These are phyloP conservation scores for Penicillium sp. DNA, from an alignment of 2,329 filamentous ascomycete species.

Conservation along the genomic window DNA sequence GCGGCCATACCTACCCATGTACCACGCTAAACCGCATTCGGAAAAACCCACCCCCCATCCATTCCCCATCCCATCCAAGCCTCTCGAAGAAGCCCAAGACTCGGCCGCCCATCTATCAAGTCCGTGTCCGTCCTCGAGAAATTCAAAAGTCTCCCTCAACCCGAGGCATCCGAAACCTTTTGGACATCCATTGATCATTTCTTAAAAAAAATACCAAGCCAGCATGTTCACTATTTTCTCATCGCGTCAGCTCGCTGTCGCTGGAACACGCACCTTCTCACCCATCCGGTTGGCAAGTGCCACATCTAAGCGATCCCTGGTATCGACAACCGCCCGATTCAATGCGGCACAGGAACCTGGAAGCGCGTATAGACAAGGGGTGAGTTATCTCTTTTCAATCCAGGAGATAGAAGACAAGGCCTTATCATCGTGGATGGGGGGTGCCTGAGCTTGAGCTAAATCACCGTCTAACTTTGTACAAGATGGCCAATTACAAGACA, in stretches of 20 bases:
- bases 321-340: constrained; percentile 7
- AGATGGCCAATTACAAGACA: constrained; percentile 37
- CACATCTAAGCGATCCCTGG: constrained; percentile 2
- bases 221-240: no score
- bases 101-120: no score
- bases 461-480: neutral
- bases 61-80: no score
- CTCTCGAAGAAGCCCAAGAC: no score
- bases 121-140: neutral
- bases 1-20: constrained; percentile 3
- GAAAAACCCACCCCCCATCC: neutral
- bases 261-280: neutral
- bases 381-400: constrained; percentile 7
- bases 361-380: constrained; percentile 27
- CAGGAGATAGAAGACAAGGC: neutral
- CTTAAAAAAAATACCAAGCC: no score
- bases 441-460: neutral
- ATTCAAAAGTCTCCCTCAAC: no score
- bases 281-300: neutral
- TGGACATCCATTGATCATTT: no score
- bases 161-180: no score
- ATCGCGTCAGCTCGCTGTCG: neutral
- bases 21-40: constrained; percentile 10
- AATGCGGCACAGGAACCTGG: constrained; percentile 11
- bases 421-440: no score